A percentile compares a stretch with the other conserved stretches of the same genome.
Conservation (phyloP, 164 flowering plant genomes). For the Piper longum region DNA sequence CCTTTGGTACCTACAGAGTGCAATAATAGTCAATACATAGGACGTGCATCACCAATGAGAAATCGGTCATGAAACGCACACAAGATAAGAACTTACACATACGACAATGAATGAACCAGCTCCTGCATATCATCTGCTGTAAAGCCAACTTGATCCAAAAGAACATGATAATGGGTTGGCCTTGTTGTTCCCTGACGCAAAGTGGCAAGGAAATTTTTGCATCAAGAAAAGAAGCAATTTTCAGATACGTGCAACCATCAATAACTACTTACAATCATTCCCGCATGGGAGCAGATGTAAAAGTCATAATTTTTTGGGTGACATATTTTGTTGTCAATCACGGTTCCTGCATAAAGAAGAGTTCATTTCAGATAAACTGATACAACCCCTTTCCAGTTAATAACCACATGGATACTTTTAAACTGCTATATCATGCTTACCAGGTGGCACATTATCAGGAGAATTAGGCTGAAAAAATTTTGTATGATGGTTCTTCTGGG, state of each 20-base stretch:
- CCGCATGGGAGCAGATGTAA: constrained; percentile 88
- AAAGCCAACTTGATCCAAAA: constrained; percentile 61
- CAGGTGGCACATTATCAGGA: constrained; percentile 86
- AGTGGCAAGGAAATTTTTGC: constrained; percentile 25
- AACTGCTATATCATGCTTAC: constrained; percentile 15
- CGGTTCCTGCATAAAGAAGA: constrained; percentile 38
- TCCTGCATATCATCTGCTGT: constrained; percentile 69
- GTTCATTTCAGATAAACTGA: not conserved
- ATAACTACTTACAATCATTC: constrained; percentile 70
- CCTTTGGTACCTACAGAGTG: constrained; percentile 53
- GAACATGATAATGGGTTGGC: constrained; percentile 73
- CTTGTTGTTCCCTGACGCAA: constrained; percentile 74
- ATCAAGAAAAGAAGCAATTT: not conserved
- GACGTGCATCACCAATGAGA: not conserved
- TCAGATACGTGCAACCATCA: not conserved
- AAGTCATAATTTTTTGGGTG: constrained; percentile 78
- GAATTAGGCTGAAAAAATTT: constrained; percentile 54
- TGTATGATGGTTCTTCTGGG: constrained; percentile 87
- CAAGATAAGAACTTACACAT: constrained; percentile 44
- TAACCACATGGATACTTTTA: not conserved
- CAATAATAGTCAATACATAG: not conserved
- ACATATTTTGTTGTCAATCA: constrained; percentile 60
- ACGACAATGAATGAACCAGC: constrained; percentile 66
- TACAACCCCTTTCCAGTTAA: not conserved
- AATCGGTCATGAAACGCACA: not conserved